Evolutionary conservation across 805 yeast genomes (phyloP).

Genomic region (Starmerella etchellsii): DNA sequence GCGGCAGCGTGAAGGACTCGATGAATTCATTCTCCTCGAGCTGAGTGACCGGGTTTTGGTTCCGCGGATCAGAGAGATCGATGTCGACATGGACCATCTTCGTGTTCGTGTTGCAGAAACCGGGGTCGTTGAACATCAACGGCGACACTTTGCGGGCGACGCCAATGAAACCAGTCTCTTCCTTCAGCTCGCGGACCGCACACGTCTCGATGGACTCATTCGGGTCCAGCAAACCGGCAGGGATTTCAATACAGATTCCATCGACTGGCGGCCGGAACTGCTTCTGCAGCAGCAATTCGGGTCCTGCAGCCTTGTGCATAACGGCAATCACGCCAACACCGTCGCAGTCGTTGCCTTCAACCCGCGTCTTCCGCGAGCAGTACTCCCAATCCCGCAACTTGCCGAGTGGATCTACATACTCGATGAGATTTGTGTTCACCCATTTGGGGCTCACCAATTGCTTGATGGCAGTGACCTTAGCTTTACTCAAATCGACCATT

Average conservation of each 20-base stretch:
- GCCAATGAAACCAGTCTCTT: constrained; percentile 89
- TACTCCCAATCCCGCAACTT: constrained; percentile 71
- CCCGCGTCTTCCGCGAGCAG: constrained; percentile 69
- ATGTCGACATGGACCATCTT: constrained; percentile 65
- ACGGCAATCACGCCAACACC: constrained; percentile 87
- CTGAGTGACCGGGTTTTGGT: constrained; percentile 42
- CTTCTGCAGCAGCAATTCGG: constrained; percentile 57
- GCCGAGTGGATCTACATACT: constrained; percentile 31
- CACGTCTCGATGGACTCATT: constrained; percentile 63
- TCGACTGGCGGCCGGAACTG: constrained; percentile 90
- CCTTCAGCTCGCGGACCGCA: constrained; percentile 76
- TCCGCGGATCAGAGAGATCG: constrained; percentile 54
- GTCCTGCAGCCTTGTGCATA: constrained; percentile 38
- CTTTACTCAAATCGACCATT: constrained; percentile 19
- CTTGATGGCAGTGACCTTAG: constrained; percentile 23
- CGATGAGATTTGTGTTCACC: constrained; percentile 36
- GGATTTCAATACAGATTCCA: constrained; percentile 82
- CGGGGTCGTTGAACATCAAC: constrained; percentile 62
- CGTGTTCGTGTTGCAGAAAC: constrained; percentile 80
- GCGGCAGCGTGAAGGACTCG: constrained; percentile 62
- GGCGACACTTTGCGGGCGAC: constrained; percentile 36
- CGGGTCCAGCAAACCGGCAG: constrained; percentile 89
- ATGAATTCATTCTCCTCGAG: constrained; percentile 88
- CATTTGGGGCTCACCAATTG: constrained; percentile 44
- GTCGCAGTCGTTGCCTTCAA: constrained; percentile 50